These are phyloP conservation scores for Paralagenidium karlingii DNA, from an alignment of 352 stramenopile genomes.

Conservation along the genomic window DNA sequence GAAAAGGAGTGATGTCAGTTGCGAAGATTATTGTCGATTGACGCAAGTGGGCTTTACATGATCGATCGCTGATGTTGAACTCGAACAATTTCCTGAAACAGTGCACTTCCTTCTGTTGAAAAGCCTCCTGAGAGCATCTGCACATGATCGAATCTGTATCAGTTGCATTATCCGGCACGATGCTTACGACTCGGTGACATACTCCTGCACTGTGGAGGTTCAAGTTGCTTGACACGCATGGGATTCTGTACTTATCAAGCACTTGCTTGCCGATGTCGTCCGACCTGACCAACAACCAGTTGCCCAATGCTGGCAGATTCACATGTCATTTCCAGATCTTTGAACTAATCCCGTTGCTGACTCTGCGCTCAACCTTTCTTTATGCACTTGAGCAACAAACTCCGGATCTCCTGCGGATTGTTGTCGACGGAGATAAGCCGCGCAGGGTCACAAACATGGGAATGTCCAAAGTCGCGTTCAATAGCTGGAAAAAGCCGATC, in stretches of 20 bases:
- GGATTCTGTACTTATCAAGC: constrained; percentile 5
- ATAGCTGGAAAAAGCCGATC: background rate
- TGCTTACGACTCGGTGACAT: too few species aligned
- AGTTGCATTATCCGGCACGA: too few species aligned
- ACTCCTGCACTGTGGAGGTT: constrained; percentile 10
- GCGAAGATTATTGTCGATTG: too few species aligned
- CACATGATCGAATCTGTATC: too few species aligned
- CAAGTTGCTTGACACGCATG: constrained; percentile 5
- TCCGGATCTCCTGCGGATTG: background rate
- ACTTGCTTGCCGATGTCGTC: constrained; percentile 7
- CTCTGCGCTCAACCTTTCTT: background rate
- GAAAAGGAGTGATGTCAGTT: too few species aligned
- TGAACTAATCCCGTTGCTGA: background rate
- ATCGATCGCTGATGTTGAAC: too few species aligned
- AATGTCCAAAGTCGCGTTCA: background rate
- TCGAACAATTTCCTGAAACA: too few species aligned
- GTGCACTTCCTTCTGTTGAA: too few species aligned
- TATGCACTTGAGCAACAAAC: background rate
- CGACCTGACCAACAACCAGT: constrained; percentile 6
- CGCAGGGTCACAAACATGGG: background rate
- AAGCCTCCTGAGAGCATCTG: constrained; percentile 4
- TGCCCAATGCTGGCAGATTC: constrained; percentile 1
- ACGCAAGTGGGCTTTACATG: too few species aligned
- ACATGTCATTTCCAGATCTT: constrained; percentile 3
- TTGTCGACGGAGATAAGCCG: background rate